Base-by-base conservation (phyloP, 352 stramenopile genomes). In the Blastocystis sp. region DNA sequence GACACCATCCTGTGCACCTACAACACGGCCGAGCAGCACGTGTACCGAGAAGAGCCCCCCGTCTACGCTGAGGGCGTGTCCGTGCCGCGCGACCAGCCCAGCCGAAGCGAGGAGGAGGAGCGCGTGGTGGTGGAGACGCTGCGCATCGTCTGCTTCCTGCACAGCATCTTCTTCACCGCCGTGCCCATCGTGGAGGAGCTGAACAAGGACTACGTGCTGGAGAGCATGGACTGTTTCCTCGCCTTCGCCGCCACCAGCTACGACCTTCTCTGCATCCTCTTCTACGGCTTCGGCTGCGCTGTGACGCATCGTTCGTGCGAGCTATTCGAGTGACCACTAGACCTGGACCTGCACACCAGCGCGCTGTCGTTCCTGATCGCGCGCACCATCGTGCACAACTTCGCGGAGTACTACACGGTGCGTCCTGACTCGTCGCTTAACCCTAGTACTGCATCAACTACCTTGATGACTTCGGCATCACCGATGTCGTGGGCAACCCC, bases 1-100 rank as follows among this genome's bases (percentile, higher is more conserved):
- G 74, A 85, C 37, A 67, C 24, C 35, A 55, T 29, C 45, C 31
- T 61, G 55, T 6, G 66, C n/a, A 85, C 74, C 35, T 85, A 85
- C 29, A 33, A 12, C 26, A n/a, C 50, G n/a, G 19, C 29, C 19
- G n/a, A 33, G 10, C 37, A 19, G 16, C 74, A 60, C 4, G 50
- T 31, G 19, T 37, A 24, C 35, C 55, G 55, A 33, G 2, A 39
- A 3, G 26, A 35, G 13, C 74, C 74, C 26, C 74, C 74, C 0
- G 24, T 10, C 31, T 85, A 85, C 60, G 60, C 24, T 10, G 35
- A 85, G 9, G 31, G 50, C 51, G 21, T 45, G 1, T 12, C 31
- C 16, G 74, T 45, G 13, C 31, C 39, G 26, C 37, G 55, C 9
- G 29, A 39, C 26, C 4, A 24, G 19, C 16, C 50, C 12, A 24